Evolutionary conservation across 495 filamentous ascomycete species (phyloP), one percentile per base, ranked within the genome.

Genomic region (Trichocladium uniseriatum): DNA sequence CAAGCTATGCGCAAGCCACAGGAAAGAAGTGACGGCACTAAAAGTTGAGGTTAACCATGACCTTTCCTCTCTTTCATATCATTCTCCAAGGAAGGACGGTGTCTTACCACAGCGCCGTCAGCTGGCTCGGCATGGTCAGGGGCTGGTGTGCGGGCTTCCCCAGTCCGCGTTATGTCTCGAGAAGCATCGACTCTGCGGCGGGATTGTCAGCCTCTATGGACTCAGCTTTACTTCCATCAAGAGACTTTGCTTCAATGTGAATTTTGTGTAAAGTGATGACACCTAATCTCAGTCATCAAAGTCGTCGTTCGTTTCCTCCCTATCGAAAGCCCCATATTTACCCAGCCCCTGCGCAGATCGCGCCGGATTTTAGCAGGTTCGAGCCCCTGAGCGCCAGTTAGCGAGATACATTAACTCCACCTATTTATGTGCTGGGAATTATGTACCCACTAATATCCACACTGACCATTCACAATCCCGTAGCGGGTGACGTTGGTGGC

Each of bases 1-100:
- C 15, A 74, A 48, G 5, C 60, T 69, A 46, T 62, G 56, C 5
- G 64, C 60, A 11, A 76, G 57, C 68, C 68, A 76, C 9, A 69
- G 42, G 56, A 73, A 73, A 0, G 68, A 72, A 29, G 65, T 53
- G 15, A 70, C 63, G 51, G 71, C 68, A 54, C 72, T 72, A 29
- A 1, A 15, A 24, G 36, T 43, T 10, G 47, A 28, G n/a, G 38
- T 41, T 14, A 37, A 45, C 15, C 2, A 20, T 31, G 19, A 6
- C 3, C n/a, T n/a, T n/a, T n/a, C n/a, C n/a, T n/a, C n/a, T n/a
- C n/a, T n/a, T n/a, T n/a, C n/a, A n/a, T n/a, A n/a, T n/a, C n/a
- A n/a, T n/a, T n/a, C n/a, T n/a, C n/a, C n/a, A n/a, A n/a, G n/a
- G n/a, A n/a, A n/a, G n/a, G n/a, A n/a, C n/a, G n/a, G n/a, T 41